Conservation (phyloP, 306 rosid genomes). For the Rubus parviflorus region DNA sequence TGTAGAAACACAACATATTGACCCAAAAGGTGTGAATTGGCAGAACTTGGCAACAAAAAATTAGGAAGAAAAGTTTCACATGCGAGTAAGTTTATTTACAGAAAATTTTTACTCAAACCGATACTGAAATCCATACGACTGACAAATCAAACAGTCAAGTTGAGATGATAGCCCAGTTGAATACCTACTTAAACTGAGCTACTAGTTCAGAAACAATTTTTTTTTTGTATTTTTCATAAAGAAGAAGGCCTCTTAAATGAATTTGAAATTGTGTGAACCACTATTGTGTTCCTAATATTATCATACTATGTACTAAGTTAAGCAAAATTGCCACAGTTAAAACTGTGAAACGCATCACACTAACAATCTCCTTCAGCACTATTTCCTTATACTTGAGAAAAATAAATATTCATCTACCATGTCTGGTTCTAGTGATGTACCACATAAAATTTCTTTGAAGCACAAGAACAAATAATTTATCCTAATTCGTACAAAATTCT, state of each 20-base stretch:
- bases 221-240: too few species aligned
- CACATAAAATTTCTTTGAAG: background rate
- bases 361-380: background rate
- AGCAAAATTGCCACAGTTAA: background rate
- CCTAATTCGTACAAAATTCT: background rate
- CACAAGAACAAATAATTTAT: background rate
- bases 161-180: background rate
- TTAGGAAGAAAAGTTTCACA: background rate
- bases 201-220: background rate
- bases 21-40: background rate
- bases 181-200: background rate
- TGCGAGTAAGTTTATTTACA: background rate
- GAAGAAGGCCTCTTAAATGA: background rate
- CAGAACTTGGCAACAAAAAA: background rate
- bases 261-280: background rate
- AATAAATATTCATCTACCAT: background rate
- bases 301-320: background rate
- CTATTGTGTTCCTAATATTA: too few species aligned
- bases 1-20: background rate
- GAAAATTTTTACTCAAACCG: background rate
- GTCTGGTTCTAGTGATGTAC: background rate
- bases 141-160: background rate
- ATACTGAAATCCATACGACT: background rate
- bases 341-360: background rate
- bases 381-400: background rate